A percentile compares a stretch with the other conserved stretches of the same genome.
Conservation (phyloP, 805 yeast species). For the Komagataella pastoris region DNA sequence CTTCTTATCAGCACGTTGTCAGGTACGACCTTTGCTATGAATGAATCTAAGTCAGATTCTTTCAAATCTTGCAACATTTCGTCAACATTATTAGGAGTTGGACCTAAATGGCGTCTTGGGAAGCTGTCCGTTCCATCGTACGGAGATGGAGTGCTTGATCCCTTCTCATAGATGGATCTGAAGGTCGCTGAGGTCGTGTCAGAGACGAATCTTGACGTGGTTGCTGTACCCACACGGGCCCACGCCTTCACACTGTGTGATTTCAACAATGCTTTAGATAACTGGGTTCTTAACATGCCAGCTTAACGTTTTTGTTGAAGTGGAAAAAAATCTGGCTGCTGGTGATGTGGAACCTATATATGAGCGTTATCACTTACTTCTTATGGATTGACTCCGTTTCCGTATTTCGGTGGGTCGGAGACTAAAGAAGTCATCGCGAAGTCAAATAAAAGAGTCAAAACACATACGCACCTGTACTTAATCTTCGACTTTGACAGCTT, state of each 20-base stretch:
- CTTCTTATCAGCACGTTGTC: conserved; percentile 58
- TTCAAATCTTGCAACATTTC: conserved; percentile 59
- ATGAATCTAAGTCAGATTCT: conserved; percentile 51
- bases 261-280: background rate
- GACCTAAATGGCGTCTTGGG: conserved; percentile 85
- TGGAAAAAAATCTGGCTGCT: background rate
- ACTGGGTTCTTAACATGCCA: background rate
- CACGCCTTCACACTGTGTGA: background rate
- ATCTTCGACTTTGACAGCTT: conserved; percentile 29
- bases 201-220: background rate
- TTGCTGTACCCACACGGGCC: background rate
- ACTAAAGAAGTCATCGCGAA: background rate
- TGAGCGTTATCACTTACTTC: background rate
- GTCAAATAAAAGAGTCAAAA: conserved; percentile 46
- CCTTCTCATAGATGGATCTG: background rate
- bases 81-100: conserved; percentile 46
- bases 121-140: conserved; percentile 55
- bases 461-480: conserved; percentile 30
- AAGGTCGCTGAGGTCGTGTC: background rate
- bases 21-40: conserved; percentile 68
- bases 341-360: background rate
- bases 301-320: background rate
- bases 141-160: conserved; percentile 1
- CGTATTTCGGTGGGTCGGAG: background rate
- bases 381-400: background rate